phyloP scores from a whole-genome alignment of 2,329 filamentous ascomycete species.

The Paraphoma sp. region DNA sequence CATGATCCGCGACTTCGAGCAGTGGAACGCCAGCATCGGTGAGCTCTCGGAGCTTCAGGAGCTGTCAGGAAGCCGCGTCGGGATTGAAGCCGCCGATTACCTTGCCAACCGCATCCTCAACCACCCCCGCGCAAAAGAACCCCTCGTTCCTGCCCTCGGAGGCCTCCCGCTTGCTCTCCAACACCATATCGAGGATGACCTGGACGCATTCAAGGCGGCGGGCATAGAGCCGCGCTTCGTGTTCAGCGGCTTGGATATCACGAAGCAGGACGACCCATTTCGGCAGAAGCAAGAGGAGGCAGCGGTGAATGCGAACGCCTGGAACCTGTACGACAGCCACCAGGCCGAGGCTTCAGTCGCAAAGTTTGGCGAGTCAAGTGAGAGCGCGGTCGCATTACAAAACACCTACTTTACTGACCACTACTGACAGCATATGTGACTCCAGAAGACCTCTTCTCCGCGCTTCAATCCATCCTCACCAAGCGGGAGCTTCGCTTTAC shows the following conservation, averaged over 20 bases:
- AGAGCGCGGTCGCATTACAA: neutral
- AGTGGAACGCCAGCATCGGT: constrained; percentile 62
- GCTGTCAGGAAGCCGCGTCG: constrained; percentile 77
- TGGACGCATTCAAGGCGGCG: constrained; percentile 73
- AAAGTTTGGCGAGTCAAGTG: constrained; percentile 86
- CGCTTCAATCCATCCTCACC: constrained; percentile 76
- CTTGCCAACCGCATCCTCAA: constrained; percentile 73
- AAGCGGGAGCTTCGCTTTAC: constrained; percentile 75
- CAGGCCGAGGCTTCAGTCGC: constrained; percentile 80
- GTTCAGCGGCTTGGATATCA: constrained; percentile 86
- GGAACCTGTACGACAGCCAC: constrained; percentile 83
- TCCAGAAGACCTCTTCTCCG: constrained; percentile 75
- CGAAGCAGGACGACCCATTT: constrained; percentile 69
- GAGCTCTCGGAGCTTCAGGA: constrained; percentile 70
- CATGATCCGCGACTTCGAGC: constrained; percentile 60
- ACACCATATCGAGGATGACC: constrained; percentile 75
- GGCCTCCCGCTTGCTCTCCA: constrained; percentile 83
- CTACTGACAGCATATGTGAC: constrained; percentile 62
- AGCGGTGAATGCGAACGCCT: constrained; percentile 77
- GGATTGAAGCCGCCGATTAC: constrained; percentile 89
- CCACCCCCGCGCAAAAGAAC: constrained; percentile 69
- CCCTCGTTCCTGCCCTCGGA: constrained; percentile 86
- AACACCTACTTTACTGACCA: constrained; percentile 14
- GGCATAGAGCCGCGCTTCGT: constrained; percentile 84
- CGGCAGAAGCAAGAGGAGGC: constrained; percentile 67